Evolutionary conservation across 257 asterid species (phyloP).

Genomic region (Buddleja alternifolia): DNA sequence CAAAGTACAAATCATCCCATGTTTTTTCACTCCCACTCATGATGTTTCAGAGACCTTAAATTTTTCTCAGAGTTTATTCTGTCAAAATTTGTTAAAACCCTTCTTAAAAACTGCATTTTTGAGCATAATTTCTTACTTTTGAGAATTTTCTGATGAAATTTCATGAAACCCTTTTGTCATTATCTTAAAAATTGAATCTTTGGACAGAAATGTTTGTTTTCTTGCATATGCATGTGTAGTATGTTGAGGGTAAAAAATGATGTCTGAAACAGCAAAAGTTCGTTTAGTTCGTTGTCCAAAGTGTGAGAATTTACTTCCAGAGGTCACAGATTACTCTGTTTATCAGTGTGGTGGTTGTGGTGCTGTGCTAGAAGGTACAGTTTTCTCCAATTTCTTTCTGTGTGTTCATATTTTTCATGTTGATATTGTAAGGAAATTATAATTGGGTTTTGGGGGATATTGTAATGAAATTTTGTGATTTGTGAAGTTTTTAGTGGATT

Average conservation of each 20-base stretch:
- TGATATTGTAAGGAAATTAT: slow-evolving; percentile 8
- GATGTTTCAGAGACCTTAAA: slow-evolving; percentile 30
- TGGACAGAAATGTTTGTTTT: background rate
- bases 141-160: background rate
- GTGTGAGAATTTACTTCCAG: slow-evolving; percentile 77
- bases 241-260: slow-evolving; percentile 33
- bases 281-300: slow-evolving; percentile 88
- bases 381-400: slow-evolving; percentile 13
- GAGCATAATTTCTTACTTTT: background rate
- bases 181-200: slow-evolving; percentile 23
- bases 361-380: slow-evolving; percentile 71
- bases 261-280: slow-evolving; percentile 75
- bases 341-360: slow-evolving; percentile 90
- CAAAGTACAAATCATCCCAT: slow-evolving; percentile 17
- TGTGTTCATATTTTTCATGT: slow-evolving; percentile 15
- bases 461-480: slow-evolving; percentile 28
- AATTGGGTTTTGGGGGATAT: background rate
- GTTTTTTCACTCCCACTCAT: slow-evolving; percentile 13
- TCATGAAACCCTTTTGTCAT: slow-evolving; percentile 17
- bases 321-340: slow-evolving; percentile 70
- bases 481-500: background rate
- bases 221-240: slow-evolving; percentile 33
- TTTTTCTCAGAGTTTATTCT: slow-evolving; percentile 26
- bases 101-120: slow-evolving; percentile 23
- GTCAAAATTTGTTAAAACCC: slow-evolving; percentile 14